Evolutionary conservation across 495 filamentous ascomycete species (phyloP).

Genomic region (Opeltia flavorubescens): DNA sequence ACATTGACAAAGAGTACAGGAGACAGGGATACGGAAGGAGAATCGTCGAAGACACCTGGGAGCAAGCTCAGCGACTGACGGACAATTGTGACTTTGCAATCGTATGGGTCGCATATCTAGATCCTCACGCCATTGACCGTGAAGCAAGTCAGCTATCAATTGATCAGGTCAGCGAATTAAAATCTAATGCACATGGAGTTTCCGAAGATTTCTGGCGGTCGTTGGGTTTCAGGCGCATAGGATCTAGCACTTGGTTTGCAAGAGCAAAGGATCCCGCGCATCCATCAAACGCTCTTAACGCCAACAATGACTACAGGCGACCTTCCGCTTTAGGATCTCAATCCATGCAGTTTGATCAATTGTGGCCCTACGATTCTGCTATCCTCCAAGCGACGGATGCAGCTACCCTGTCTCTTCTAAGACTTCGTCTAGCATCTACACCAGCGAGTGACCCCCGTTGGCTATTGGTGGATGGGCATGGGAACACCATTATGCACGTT

Average conservation of each 20-base stretch:
- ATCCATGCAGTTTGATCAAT: not conserved
- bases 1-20: constrained; percentile 3
- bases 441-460: constrained; percentile 1
- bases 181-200: not conserved
- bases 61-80: not conserved
- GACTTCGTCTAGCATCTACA: not conserved
- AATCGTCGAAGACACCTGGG: constrained; percentile 3
- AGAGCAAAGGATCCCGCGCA: constrained; percentile 5
- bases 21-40: constrained; percentile 3
- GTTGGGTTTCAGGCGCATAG: constrained; percentile 11
- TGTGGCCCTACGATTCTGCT: not conserved
- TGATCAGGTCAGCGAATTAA: not conserved
- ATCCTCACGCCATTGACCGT: not conserved
- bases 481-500: constrained; percentile 17
- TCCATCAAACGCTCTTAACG: not conserved
- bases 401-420: not conserved
- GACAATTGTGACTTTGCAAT: constrained; percentile 1
- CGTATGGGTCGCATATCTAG: constrained; percentile 1
- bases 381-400: not conserved
- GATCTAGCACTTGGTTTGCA: constrained; percentile 6
- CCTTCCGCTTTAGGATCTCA: not conserved
- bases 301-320: constrained; percentile 2
- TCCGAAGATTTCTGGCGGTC: constrained; percentile 6
- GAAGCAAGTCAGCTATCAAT: not conserved
- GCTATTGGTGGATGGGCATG: constrained; percentile 1